Evolutionary conservation across 352 stramenopile species (phyloP).

Genomic region (Phytopythium sindhum): DNA sequence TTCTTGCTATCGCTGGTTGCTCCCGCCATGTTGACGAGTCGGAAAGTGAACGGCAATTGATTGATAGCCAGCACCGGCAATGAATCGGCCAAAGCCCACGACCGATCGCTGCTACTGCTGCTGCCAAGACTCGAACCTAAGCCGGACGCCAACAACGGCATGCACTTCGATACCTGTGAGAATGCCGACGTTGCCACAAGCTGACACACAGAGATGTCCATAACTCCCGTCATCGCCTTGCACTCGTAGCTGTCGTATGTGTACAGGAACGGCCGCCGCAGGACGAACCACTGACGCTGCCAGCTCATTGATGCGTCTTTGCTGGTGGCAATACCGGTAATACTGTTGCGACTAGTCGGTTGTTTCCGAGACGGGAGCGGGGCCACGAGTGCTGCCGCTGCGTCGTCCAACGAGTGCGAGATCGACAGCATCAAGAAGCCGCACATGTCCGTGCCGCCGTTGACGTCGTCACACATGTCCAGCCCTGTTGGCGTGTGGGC

Average conservation of each 20-base stretch:
- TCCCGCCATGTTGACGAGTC: constrained; percentile 47
- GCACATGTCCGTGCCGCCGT: constrained; percentile 41
- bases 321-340: not conserved
- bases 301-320: constrained; percentile 20
- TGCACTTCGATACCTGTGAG: not conserved
- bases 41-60: constrained; percentile 63
- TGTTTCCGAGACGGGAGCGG: not conserved
- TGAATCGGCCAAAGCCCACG: not conserved
- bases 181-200: constrained; percentile 34
- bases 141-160: not conserved
- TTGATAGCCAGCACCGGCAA: not conserved
- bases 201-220: constrained; percentile 69
- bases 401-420: constrained; percentile 42
- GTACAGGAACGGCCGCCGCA: constrained; percentile 79
- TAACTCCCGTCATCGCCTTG: constrained; percentile 62
- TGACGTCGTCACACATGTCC: not conserved
- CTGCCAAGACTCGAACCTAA: not conserved
- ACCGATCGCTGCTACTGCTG: not conserved
- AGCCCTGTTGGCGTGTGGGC: constrained; percentile 43
- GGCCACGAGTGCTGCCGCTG: constrained; percentile 30
- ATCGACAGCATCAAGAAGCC: constrained; percentile 75
- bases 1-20: constrained; percentile 21
- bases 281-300: constrained; percentile 78
- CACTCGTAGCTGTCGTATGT: constrained; percentile 64
- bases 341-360: not conserved